Base-by-base conservation (phyloP, 2,329 filamentous ascomycete genomes). In the Xylariomycetidae sp. region DNA sequence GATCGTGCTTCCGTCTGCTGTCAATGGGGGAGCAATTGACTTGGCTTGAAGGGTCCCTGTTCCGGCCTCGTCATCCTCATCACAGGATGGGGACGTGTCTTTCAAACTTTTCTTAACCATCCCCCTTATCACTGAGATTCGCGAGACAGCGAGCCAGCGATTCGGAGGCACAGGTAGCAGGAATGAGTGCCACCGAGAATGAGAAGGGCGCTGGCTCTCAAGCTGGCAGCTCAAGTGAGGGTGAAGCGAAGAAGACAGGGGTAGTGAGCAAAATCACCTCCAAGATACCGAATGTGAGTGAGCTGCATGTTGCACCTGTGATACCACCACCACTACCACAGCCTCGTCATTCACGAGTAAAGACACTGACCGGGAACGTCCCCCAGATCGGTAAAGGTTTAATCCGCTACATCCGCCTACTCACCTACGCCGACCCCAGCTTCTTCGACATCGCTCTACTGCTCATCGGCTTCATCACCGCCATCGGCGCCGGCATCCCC, bases 401-500 rank as follows among this genome's bases (percentile, higher is more conserved):
- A 36, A 55, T 63, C 39, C 46, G 49, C 31, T 70, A 64, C 46
- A 65, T 70, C 43, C 59, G 58, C 15, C 59, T 69, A 25, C 60
- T 70, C 20, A 52, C 64, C 41, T 67, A 65, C 37, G 66, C 62
- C 35, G 53, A 67, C 28, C 67, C 67, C 15, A 60, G 57, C 44
- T 58, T 57, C 49, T 38, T 64, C 37, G 67, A 70, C 39, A 52
- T 63, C 38, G 28, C 53, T n/a, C 57, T 71, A 29, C 55, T 71
- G 24, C 10, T 61, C 12, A 44, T 58, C 17, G 68, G 66, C 25
- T 59, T 42, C 16, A 37, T 54, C 26, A 60, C 62, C 34, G 68
- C 74, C 33, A 70, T 73, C 27, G 72, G 66, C 17, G 69, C 76
- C n/a, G 77, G 76, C 29, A 65, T 76, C 4, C 76, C 77, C 0